Evolutionary conservation across 805 yeast genomes (phyloP), one percentile per base, ranked within the genome.

Genomic region (Nakazawaea laoshanensis): DNA sequence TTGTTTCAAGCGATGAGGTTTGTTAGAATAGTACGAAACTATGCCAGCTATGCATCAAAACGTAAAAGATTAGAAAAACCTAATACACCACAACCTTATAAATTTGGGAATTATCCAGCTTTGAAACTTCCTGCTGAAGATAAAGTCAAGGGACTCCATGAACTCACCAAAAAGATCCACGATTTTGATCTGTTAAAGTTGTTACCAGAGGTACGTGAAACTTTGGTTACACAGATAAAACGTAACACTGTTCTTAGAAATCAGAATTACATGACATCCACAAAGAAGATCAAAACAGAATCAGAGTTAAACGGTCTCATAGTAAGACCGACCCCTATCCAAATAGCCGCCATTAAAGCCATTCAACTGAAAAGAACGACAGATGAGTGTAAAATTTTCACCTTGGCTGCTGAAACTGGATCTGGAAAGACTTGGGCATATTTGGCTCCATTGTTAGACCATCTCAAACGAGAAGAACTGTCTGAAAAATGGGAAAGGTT

Each of bases 351-450:
- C 4, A 70, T 84, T 26, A 66, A 72, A 43, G 65, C 74, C 19
- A 67, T 74, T 33, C 65, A 63, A 39, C 53, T 70, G 4, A 57
- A 67, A 26, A 50, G 61, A 15, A 47, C 53, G 4, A 35, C 45
- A 8, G 54, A 52, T 6, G 57, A 64, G 38, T 46, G 76, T 30
- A 74, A 76, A 42, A 68, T 78, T 1, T 85, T 74, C 61, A 74
- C 92, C 2, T 55, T 89, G 35, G 96, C 97, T 1, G 95, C 96
- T 3, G 97, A 92, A 52, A 89, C 98, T 0, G 98, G 98, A 0
- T 81, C 95, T 0, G 98, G 98, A 7, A 89, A 89, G 50, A 89
- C 98, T 0, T 76, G 95, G 77, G 87, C 96, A 0, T 89, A 88
- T 48, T 50, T 92, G 39, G 74, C 82, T 0, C 88, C 95, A 0